Evolutionary conservation across 441 rosid species (phyloP), one percentile per base, ranked within the genome.

Genomic region (Adansonia gregorii): DNA sequence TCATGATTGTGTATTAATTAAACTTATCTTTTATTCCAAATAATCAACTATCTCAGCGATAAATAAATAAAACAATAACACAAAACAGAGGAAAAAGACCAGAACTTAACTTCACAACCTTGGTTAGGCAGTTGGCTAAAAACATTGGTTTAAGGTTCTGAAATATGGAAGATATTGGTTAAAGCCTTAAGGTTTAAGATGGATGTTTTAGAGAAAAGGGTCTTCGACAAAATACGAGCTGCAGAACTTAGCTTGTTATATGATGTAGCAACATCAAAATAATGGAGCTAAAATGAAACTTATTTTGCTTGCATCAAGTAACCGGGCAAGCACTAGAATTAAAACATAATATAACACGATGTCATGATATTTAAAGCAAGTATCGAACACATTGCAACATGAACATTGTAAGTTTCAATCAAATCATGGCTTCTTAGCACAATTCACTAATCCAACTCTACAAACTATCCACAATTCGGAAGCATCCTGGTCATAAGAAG

Each of bases 331-430:
- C 67, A 9, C 8, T 64, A 41, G 20, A 48, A 68, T 11, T 48
- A 68, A 68, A 20, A 68, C 56, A 20, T 20, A 6, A 68, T 48
- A 20, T 22, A 67, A 46, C 15, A 59, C 14, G 59, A 70, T 51
- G 6, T 27, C 17, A 49, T 2, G 6, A 4, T 51, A n/a, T 52
- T 11, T 60, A 41, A 9, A 24, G 31, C 68, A 74, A 58, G 60
- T 74, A 46, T 14, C 15, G 35, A 58, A 9, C 14, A 72, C 3
- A 52, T 72, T 14, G 61, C 59, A 70, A 17, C 61, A 70, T 27
- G 60, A 52, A 55, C 17, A 49, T 27, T 4, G 19, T 0, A 3
- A 58, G 55, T 51, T 72, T 39, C 5, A 11, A 17, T 6, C 48
- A 31, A 55, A 56, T 73, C 10, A 43, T 11, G 9, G n/a, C 43